Evolutionary conservation across 345 rosid species (phyloP).

Genomic region (Moringa oleifera): DNA sequence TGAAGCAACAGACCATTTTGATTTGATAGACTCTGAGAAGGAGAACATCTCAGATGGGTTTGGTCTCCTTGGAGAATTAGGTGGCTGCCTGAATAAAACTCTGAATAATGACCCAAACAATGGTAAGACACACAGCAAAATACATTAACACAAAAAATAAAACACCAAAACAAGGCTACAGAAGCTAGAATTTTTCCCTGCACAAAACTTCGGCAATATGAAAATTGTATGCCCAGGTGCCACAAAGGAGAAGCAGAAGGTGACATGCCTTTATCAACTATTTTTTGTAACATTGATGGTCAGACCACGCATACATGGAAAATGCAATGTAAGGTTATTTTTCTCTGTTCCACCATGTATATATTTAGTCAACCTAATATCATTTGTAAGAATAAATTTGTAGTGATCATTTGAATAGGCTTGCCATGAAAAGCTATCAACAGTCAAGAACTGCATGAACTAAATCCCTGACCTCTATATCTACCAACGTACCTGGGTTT

Average conservation of each 20-base stretch:
- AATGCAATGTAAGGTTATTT: neutral
- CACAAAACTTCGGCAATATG: too few relatives aligned
- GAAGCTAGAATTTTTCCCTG: neutral
- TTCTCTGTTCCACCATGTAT: neutral
- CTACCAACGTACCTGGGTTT: slow-evolving; percentile 40
- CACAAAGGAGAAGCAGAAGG: neutral
- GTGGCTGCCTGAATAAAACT: slow-evolving; percentile 19
- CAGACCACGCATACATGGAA: neutral
- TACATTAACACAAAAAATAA: neutral
- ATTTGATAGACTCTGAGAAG: slow-evolving; percentile 68
- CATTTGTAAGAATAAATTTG: neutral
- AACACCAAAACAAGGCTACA: neutral
- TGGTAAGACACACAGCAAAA: slow-evolving; percentile 1
- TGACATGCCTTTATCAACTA: neutral
- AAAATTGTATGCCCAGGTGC: neutral
- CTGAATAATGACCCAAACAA: slow-evolving; percentile 19
- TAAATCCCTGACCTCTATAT: neutral
- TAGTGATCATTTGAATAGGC: neutral
- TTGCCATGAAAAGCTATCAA: neutral
- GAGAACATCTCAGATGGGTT: slow-evolving; percentile 38
- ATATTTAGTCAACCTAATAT: too few relatives aligned
- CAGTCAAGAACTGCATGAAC: neutral
- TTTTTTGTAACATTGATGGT: neutral
- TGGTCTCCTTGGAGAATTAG: slow-evolving; percentile 29
- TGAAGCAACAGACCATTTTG: slow-evolving; percentile 67